Conservation (phyloP, 164 flowering plant genomes). For the Aristolochia californica region DNA sequence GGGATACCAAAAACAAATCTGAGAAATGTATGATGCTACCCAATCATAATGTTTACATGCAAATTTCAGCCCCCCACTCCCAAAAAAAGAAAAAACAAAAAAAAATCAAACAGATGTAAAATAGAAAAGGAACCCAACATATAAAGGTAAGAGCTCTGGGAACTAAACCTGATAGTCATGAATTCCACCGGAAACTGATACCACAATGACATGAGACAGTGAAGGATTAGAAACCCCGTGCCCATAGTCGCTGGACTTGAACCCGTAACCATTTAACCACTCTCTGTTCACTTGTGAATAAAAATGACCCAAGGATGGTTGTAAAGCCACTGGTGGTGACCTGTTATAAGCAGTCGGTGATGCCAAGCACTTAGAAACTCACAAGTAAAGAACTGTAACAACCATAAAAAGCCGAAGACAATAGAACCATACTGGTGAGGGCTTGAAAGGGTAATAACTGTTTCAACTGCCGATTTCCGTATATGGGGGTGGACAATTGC, state of each 20-base stretch:
- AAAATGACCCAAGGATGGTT: constrained; percentile 89
- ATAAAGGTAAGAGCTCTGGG: not conserved
- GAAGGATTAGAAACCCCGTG: constrained; percentile 35
- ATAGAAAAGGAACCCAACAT: too few relatives aligned
- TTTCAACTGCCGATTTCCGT: constrained; percentile 79
- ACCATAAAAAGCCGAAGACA: constrained; percentile 3
- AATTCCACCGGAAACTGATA: constrained; percentile 86
- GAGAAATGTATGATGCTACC: too few relatives aligned
- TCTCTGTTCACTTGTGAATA: constrained; percentile 61
- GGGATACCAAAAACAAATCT: too few relatives aligned
- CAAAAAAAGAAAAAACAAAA: too few relatives aligned
- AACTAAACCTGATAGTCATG: constrained; percentile 76
- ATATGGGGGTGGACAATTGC: constrained; percentile 72
- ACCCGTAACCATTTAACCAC: constrained; percentile 82
- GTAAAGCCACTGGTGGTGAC: constrained; percentile 88
- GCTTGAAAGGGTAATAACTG: constrained; percentile 83
- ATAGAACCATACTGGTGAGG: constrained; percentile 76
- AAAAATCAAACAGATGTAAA: too few relatives aligned
- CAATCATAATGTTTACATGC: too few relatives aligned
- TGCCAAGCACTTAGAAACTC: constrained; percentile 8
- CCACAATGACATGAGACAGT: constrained; percentile 64
- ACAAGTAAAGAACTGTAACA: not conserved
- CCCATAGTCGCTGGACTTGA: constrained; percentile 38
- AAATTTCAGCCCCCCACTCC: too few relatives aligned
- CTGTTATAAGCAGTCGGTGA: constrained; percentile 26